Evolutionary conservation across 129 eudicot genomes (phyloP).

Genomic region (Apium graveolens): DNA sequence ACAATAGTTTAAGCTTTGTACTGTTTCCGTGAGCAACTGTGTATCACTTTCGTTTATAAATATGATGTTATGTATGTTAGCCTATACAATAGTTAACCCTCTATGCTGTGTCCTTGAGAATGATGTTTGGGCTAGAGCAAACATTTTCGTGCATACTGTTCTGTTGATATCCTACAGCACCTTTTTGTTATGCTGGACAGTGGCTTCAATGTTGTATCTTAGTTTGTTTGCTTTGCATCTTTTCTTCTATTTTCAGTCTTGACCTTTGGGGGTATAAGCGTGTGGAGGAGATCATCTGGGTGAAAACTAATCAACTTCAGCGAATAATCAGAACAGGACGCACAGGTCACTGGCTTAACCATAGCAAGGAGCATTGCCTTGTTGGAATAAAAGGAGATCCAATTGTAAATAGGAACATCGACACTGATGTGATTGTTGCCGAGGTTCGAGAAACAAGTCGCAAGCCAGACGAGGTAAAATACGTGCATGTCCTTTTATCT

Average conservation of each 20-base stretch:
- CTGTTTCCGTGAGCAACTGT: background rate
- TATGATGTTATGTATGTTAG: background rate
- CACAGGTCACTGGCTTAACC: conserved; percentile 99
- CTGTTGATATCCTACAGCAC: background rate
- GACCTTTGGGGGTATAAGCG: conserved; percentile 98
- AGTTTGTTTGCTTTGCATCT: background rate
- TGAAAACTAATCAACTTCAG: conserved; percentile 96
- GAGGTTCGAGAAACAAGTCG: conserved; percentile 99
- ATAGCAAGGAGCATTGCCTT: conserved; percentile 97
- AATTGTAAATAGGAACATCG: conserved; percentile 85
- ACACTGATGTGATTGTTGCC: conserved; percentile 97
- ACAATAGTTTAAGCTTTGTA: no score
- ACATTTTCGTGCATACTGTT: background rate
- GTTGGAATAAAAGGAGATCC: conserved; percentile 99
- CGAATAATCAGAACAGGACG: conserved; percentile 97
- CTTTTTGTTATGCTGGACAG: background rate
- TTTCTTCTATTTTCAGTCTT: conserved; percentile 42
- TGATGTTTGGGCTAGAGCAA: background rate
- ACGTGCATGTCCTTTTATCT: background rate
- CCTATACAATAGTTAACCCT: background rate
- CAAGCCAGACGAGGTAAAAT: conserved; percentile 87
- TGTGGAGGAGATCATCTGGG: conserved; percentile 97
- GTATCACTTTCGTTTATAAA: background rate
- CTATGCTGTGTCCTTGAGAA: background rate
- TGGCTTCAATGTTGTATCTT: background rate